Percentiles rank a stretch among this genome's conserved stretches.
Conservation (phyloP, 2,329 filamentous ascomycete genomes). For the Amphichorda felina region DNA sequence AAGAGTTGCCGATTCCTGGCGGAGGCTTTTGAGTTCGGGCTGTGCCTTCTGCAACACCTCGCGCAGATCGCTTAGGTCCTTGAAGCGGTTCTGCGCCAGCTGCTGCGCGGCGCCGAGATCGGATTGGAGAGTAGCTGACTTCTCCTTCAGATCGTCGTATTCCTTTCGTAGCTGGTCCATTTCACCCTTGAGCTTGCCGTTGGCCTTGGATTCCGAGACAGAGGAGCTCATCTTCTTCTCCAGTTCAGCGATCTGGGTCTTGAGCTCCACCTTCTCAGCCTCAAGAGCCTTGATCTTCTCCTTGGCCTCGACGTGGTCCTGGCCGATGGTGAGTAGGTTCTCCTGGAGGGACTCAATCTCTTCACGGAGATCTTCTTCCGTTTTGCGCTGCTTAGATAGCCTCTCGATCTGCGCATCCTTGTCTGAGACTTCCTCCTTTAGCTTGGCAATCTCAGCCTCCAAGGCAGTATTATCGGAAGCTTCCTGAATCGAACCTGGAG, state of each 20-base stretch:
- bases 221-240: conserved; percentile 54
- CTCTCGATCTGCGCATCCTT: conserved; percentile 65
- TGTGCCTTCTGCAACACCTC: conserved; percentile 76
- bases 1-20: conserved; percentile 64
- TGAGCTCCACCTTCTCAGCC: conserved; percentile 54
- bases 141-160: conserved; percentile 57
- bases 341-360: conserved; percentile 79
- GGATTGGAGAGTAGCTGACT: conserved; percentile 59
- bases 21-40: conserved; percentile 69
- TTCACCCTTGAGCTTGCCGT: conserved; percentile 46
- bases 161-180: conserved; percentile 42
- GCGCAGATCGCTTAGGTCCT: conserved; percentile 70
- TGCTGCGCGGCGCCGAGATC: conserved; percentile 80
- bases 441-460: conserved; percentile 33
- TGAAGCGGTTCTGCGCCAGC: conserved; percentile 77
- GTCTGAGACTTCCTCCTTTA: conserved; percentile 41
- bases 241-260: conserved; percentile 49
- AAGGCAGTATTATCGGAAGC: conserved; percentile 22
- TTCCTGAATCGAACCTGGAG: conserved; percentile 15
- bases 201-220: conserved; percentile 24
- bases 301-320: conserved; percentile 76
- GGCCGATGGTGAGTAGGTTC: conserved; percentile 65
- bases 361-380: conserved; percentile 68
- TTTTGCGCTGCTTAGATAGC: conserved; percentile 57
- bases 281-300: conserved; percentile 62